Evolutionary conservation across 805 yeast species (phyloP).

Genomic region (Candida suzukii): DNA sequence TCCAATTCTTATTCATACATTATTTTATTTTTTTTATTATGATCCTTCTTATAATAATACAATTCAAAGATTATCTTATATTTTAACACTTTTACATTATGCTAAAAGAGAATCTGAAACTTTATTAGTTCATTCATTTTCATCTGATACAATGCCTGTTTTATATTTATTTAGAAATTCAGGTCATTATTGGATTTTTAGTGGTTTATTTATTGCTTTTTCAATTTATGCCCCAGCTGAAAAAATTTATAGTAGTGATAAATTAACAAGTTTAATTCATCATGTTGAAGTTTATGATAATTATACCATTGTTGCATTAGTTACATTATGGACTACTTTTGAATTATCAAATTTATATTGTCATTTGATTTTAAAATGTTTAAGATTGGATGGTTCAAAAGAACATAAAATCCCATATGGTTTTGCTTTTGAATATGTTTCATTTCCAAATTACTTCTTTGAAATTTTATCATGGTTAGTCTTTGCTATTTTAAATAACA

Average conservation of each 20-base stretch:
- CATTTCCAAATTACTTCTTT: constrained; percentile 94
- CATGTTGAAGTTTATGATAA: constrained; percentile 36
- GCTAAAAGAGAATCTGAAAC: constrained; percentile 88
- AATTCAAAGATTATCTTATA: constrained; percentile 49
- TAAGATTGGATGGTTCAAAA: constrained; percentile 50
- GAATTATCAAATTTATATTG: constrained; percentile 69
- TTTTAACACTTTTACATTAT: constrained; percentile 66
- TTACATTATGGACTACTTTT: constrained; percentile 43
- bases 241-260: constrained; percentile 1
- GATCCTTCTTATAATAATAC: constrained; percentile 33
- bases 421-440: constrained; percentile 71
- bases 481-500: constrained; percentile 65
- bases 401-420: constrained; percentile 73
- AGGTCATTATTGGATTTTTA: constrained; percentile 86
- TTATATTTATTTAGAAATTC: constrained; percentile 84
- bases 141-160: constrained; percentile 88
- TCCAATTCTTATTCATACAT: constrained; percentile 74
- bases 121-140: constrained; percentile 73
- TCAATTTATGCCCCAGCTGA: constrained; percentile 24
- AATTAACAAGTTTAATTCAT: constrained; percentile 10
- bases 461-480: constrained; percentile 73
- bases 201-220: constrained; percentile 47
- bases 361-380: constrained; percentile 57
- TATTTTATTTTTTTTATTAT: constrained; percentile 45
- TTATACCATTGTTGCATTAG: constrained; percentile 25